These are phyloP conservation scores for Isoetes taiwanensis DNA, from an alignment of 75 land plant species.

Conservation along the genomic window DNA sequence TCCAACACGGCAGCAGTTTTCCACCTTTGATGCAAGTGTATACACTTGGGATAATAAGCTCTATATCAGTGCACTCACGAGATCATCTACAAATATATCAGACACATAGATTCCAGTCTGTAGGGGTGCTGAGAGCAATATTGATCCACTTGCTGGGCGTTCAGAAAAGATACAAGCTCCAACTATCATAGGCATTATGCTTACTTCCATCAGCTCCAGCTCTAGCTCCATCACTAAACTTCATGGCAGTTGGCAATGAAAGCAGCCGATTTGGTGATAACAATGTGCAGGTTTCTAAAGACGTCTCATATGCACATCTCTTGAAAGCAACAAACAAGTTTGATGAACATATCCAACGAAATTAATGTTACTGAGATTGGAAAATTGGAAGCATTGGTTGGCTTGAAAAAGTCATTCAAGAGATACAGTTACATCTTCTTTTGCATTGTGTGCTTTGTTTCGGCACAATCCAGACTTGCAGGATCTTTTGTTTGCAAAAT, in stretches of 20 bases:
- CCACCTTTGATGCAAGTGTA: conserved; percentile 38
- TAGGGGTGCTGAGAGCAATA: background rate
- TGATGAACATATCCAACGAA: too few species aligned
- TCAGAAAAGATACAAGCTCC: background rate
- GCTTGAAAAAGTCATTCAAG: too few species aligned
- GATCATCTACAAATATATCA: background rate
- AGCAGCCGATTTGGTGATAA: background rate
- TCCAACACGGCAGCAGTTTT: conserved; percentile 37
- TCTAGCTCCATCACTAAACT: background rate
- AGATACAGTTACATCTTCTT: too few species aligned
- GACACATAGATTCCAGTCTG: background rate
- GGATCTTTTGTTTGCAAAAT: too few species aligned
- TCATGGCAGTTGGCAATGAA: background rate
- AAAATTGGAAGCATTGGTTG: too few species aligned
- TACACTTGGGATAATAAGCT: conserved; percentile 39
- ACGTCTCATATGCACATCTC: conserved; percentile 21
- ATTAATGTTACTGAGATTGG: conserved; percentile 36
- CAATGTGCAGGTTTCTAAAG: conserved; percentile 2
- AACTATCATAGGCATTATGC: background rate
- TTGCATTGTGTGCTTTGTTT: too few species aligned
- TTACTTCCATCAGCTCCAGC: background rate
- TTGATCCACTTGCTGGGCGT: background rate
- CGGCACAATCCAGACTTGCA: too few species aligned
- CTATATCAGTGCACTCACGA: background rate
- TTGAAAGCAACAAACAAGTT: conserved; percentile 39